A percentile compares a stretch with the other conserved stretches of the same genome.
Evolutionary conservation across 257 asterid genomes (phyloP).

Genomic region (Nicotiana paniculata): DNA sequence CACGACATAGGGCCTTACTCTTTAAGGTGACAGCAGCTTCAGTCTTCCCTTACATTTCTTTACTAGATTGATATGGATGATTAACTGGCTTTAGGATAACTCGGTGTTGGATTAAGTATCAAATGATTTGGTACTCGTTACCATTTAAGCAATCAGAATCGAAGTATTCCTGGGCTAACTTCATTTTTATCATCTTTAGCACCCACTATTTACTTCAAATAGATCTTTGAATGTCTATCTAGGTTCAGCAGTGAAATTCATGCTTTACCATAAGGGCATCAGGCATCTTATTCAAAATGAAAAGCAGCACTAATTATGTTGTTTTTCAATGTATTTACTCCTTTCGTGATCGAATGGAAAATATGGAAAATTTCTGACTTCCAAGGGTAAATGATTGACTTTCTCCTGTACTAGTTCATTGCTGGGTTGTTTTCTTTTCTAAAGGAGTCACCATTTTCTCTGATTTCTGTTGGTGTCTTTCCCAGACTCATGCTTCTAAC

Average conservation of each 20-base stretch:
- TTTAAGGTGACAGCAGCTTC: constrained; percentile 64
- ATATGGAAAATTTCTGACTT: neutral
- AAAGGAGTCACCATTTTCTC: neutral
- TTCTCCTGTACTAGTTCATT: neutral
- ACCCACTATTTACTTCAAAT: neutral
- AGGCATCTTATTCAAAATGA: neutral
- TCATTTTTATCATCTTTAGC: neutral
- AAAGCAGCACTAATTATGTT: neutral
- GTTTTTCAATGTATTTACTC: neutral
- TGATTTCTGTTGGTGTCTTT: neutral
- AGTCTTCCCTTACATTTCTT: constrained; percentile 13
- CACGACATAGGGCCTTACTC: constrained; percentile 96
- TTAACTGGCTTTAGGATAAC: neutral
- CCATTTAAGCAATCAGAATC: neutral
- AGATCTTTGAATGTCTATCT: neutral
- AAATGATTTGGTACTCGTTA: neutral
- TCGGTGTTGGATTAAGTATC: neutral
- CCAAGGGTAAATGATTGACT: neutral
- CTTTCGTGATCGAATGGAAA: neutral
- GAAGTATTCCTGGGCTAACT: neutral
- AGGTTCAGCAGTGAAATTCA: neutral
- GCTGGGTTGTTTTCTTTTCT: neutral
- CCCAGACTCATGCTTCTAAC: neutral
- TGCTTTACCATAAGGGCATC: neutral
- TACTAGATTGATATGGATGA: constrained; percentile 1